These are phyloP conservation scores for Aquanectria penicillioides DNA, from an alignment of 2,329 filamentous ascomycete genomes.

Conservation along the genomic window DNA sequence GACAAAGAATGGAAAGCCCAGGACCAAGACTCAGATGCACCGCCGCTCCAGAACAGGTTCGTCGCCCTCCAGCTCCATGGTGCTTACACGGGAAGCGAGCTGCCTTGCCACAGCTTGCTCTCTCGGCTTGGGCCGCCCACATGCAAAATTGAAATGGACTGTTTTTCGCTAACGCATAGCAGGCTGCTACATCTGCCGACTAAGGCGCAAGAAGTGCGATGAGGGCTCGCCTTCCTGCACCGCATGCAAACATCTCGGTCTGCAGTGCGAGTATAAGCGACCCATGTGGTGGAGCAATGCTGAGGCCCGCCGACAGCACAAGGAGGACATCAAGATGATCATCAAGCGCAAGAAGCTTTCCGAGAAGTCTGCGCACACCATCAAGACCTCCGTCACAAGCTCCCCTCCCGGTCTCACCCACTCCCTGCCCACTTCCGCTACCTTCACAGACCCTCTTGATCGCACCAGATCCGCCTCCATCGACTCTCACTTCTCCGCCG, in stretches of 20 bases:
- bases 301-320: conserved; percentile 84
- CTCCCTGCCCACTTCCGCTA: conserved; percentile 83
- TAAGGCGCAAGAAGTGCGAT: conserved; percentile 76
- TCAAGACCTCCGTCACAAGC: conserved; percentile 63
- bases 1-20: conserved; percentile 63
- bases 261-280: conserved; percentile 95
- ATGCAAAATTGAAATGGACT: no score
- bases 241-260: conserved; percentile 77
- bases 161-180: conserved; percentile 42
- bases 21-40: conserved; percentile 87
- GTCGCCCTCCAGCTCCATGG: conserved; percentile 48
- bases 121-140: no score
- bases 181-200: conserved; percentile 76
- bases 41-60: conserved; percentile 93
- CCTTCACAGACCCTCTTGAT: conserved; percentile 78
- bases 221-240: conserved; percentile 71
- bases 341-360: conserved; percentile 97
- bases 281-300: conserved; percentile 98
- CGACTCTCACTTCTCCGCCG: conserved; percentile 79
- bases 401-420: conserved; percentile 84
- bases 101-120: conserved; percentile 19
- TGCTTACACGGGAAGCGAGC: conserved; percentile 47
- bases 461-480: conserved; percentile 80
- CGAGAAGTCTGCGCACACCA: conserved; percentile 77
- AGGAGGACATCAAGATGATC: conserved; percentile 95